Conservation (phyloP, 495 filamentous ascomycete genomes). For the Durotheca rogersii region DNA sequence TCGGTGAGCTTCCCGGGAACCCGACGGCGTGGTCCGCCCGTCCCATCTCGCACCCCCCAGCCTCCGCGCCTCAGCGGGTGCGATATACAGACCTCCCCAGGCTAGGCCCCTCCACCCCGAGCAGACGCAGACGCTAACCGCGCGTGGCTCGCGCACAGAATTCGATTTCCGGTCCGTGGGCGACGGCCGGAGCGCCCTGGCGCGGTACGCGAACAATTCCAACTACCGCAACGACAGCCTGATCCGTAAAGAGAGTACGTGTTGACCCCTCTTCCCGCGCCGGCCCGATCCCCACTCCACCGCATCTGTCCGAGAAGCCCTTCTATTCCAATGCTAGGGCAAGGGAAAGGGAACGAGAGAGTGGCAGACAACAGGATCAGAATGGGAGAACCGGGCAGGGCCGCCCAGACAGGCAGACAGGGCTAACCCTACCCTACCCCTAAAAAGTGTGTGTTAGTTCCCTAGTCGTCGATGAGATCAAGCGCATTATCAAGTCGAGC, state of each 20-base stretch:
- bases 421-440: background rate
- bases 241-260: constrained; percentile 98
- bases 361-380: too few species aligned
- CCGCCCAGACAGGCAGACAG: constrained; percentile 10
- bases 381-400: too few species aligned
- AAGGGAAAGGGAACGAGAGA: too few species aligned
- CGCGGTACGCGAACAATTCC: constrained; percentile 98
- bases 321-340: too few species aligned
- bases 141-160: constrained; percentile 64
- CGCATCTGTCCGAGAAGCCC: too few species aligned
- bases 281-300: too few species aligned
- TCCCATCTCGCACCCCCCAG: constrained; percentile 8
- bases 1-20: too few species aligned
- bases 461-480: constrained; percentile 90
- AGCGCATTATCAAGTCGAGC: constrained; percentile 94
- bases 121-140: too few species aligned
- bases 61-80: constrained; percentile 16
- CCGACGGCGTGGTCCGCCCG: too few species aligned
- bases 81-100: too few species aligned
- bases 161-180: constrained; percentile 94
- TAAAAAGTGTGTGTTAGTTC: constrained; percentile 90
- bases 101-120: too few species aligned
- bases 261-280: too few species aligned
- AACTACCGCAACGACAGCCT: constrained; percentile 99
- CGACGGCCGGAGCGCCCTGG: constrained; percentile 92